Conservation (phyloP, 2,329 filamentous ascomycete species). For the Phaeosphaeriaceae sp. region DNA sequence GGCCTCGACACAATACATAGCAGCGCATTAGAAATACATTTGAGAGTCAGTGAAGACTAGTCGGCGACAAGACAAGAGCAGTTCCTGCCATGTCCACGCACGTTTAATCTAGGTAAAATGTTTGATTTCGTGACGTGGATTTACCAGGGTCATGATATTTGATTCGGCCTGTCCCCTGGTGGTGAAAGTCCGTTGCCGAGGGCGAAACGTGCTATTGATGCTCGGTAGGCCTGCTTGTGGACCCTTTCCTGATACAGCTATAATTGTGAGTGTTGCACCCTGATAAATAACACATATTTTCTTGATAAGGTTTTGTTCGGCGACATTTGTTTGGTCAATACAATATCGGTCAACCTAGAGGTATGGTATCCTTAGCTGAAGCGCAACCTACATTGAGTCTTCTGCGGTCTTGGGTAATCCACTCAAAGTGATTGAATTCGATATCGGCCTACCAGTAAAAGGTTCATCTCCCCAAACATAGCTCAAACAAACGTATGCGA, state of each 20-base stretch:
- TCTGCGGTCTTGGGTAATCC: background rate
- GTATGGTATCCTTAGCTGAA: background rate
- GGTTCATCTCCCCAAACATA: too few species aligned
- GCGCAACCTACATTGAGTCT: background rate
- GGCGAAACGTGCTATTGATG: background rate
- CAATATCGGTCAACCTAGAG: background rate
- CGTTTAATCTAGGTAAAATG: background rate
- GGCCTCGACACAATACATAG: background rate
- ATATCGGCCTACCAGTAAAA: too few species aligned
- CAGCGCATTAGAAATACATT: background rate
- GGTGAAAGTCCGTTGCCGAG: background rate
- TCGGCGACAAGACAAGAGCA: background rate
- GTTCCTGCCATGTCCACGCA: conserved; percentile 1
- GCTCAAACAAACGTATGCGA: too few species aligned
- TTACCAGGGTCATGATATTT: background rate
- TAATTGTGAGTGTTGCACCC: conserved; percentile 8
- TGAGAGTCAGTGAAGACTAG: conserved; percentile 1
- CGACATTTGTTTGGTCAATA: background rate
- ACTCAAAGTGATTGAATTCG: too few species aligned
- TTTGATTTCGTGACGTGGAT: background rate
- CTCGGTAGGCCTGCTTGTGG: conserved; percentile 1
- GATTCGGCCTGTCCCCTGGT: background rate
- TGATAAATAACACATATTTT: conserved; percentile 13
- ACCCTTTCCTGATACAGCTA: conserved; percentile 6
- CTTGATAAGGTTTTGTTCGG: conserved; percentile 2